Conservation (phyloP, 345 rosid genomes). For the Moringa oleifera region DNA sequence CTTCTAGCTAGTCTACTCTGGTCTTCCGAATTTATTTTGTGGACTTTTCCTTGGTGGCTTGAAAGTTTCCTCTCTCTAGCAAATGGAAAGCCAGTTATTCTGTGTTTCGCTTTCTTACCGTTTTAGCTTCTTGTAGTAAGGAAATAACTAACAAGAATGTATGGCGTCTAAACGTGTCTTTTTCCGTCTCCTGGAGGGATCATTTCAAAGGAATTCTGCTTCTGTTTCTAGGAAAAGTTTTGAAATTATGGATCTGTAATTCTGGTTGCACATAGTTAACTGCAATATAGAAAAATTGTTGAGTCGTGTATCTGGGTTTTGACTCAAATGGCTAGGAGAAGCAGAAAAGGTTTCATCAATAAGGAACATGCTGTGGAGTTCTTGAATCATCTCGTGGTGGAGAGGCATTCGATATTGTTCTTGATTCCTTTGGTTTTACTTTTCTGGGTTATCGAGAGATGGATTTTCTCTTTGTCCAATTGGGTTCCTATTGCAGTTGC, state of each 20-base stretch:
- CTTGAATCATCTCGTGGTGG: constrained; percentile 44
- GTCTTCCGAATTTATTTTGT: no score
- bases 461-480: constrained; percentile 80
- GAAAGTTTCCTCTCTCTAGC: background rate
- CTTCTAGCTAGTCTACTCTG: no score
- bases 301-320: no score
- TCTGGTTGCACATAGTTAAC: no score
- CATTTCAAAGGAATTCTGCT: no score
- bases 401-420: constrained; percentile 56
- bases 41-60: background rate
- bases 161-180: background rate
- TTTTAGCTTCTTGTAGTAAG: background rate
- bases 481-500: constrained; percentile 90
- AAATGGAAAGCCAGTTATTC: background rate
- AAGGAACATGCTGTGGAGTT: constrained; percentile 45
- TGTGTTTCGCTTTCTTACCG: background rate
- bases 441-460: constrained; percentile 81
- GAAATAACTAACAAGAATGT: background rate
- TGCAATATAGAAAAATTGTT: background rate
- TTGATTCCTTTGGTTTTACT: constrained; percentile 56
- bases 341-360: constrained; percentile 33
- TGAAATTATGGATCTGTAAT: constrained; percentile 15
- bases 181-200: background rate
- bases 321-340: constrained; percentile 39
- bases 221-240: no score